phyloP scores from a whole-genome alignment of 2,329 filamentous ascomycete genomes.

The Anthostomella pinea region DNA sequence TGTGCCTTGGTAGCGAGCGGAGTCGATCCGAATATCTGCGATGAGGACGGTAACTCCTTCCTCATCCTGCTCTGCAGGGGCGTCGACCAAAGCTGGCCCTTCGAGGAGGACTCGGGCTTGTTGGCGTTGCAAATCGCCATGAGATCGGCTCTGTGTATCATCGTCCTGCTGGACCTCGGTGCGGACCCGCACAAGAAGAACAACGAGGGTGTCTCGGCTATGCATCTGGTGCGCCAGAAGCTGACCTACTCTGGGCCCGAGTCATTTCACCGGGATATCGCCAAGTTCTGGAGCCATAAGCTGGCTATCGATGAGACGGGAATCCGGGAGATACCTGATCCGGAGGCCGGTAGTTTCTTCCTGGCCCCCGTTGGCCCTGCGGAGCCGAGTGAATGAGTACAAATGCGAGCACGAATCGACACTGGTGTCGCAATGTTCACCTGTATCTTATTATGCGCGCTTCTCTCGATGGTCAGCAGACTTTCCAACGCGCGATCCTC shows the following conservation, averaged over 20 bases:
- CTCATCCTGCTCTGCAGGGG: conserved; percentile 17
- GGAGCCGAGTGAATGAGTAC: no score
- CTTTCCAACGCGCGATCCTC: no score
- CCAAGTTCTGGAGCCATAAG: conserved; percentile 8
- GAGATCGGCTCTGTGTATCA: conserved; percentile 8
- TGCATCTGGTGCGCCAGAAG: conserved; percentile 11
- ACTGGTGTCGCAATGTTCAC: no score
- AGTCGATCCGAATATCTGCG: conserved; percentile 8
- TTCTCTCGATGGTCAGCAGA: no score
- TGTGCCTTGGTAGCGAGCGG: conserved; percentile 4
- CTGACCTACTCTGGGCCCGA: conserved; percentile 12
- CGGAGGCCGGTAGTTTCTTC: no score
- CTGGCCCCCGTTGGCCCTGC: no score
- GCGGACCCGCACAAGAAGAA: conserved; percentile 8
- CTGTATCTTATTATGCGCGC: no score
- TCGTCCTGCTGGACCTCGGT: conserved; percentile 6
- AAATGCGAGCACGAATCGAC: no score
- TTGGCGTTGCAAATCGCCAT: conserved; percentile 7
- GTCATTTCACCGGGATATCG: conserved; percentile 11
- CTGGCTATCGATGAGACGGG: no score
- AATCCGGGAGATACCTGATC: no score
- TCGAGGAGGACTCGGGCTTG: conserved; percentile 5
- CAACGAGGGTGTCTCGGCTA: conserved; percentile 10
- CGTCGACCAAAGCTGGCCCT: conserved; percentile 9
- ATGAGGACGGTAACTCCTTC: conserved; percentile 17